These are phyloP conservation scores for Neocatenulostroma microsporum DNA, from an alignment of 2,329 filamentous ascomycete genomes.

Conservation along the genomic window DNA sequence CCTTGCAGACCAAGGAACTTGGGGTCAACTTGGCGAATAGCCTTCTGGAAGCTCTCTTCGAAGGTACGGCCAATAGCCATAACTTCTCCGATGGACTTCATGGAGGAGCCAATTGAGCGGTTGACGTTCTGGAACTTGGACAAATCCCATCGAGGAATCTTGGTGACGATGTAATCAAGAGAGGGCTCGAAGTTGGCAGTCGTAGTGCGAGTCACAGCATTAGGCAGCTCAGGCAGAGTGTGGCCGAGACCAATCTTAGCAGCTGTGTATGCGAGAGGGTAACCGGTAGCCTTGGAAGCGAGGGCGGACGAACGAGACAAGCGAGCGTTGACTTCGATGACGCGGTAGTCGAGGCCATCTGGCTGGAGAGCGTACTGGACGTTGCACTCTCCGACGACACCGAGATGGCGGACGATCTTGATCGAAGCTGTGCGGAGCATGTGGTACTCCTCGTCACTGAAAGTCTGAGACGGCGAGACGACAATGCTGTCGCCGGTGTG, in stretches of 20 bases:
- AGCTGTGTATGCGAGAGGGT: constrained; percentile 92
- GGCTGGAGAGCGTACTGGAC: constrained; percentile 96
- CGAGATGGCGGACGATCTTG: constrained; percentile 95
- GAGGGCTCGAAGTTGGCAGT: constrained; percentile 98
- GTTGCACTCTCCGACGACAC: constrained; percentile 97
- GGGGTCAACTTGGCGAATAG: constrained; percentile 93
- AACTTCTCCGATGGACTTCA: constrained; percentile 99
- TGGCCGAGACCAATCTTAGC: constrained; percentile 97
- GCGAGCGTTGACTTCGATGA: constrained; percentile 98
- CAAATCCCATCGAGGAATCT: constrained; percentile 97
- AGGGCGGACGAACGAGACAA: constrained; percentile 94
- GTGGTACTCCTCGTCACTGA: constrained; percentile 98
- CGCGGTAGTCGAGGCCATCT: constrained; percentile 93
- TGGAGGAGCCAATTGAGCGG: constrained; percentile 91
- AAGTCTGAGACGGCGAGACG: constrained; percentile 89
- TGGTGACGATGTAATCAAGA: constrained; percentile 95
- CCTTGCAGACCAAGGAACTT: constrained; percentile 89
- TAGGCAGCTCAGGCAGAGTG: constrained; percentile 89
- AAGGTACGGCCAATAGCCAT: constrained; percentile 99
- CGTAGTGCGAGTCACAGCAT: constrained; percentile 96
- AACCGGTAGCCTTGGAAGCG: constrained; percentile 95
- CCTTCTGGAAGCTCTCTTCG: constrained; percentile 98
- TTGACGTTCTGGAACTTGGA: constrained; percentile 99
- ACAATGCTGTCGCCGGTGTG: constrained; percentile 99
- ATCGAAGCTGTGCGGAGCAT: constrained; percentile 97